Evolutionary conservation across 768 basidiomycete genomes (phyloP), one percentile per base, ranked within the genome.

Genomic region (Cystobasidiopsis lactophilus): DNA sequence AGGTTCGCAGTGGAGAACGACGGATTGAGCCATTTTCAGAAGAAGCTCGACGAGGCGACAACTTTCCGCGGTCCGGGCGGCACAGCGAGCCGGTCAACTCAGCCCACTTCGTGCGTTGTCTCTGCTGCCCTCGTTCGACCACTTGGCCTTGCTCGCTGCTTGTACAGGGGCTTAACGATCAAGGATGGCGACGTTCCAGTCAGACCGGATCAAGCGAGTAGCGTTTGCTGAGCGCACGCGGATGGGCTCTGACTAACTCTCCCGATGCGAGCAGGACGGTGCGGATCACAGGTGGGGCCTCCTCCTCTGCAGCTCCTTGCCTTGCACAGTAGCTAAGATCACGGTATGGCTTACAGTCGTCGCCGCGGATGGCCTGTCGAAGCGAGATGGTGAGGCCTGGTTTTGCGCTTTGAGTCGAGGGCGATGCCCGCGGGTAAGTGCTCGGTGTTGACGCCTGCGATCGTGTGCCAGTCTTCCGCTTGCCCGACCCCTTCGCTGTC

Each of bases 341-440:
- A 43, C 16, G 19, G 7, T 43, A 26, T 23, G 11, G 40, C 30
- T 52, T 23, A 52, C 51, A 19, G 55, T 56, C 21, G 88, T 98
- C 57, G 91, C 93, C 52, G 93, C 86, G 43, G 88, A 93, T 69
- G 82, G 82, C 14, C 70, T 93, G 19, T 81, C 81, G 44, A 93
- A 91, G 71, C 82, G 86, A 53, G 86, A 93, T 71, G 85, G 91
- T 51, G 57, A 35, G 33, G 7, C 16, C 33, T 7, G 33, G 16
- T 16, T 7, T 16, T 35, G 33, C 33, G n/a, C n/a, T n/a, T n/a
- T 58, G 37, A 53, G 54, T 53, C 51, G 16, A 43, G 55, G 39
- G 7, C 10, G 11, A 3, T 3, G 5, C 39, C 27, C 16, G 13
- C 27, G 13, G 7, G 19, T 43, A 7, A 2, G 19, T 19, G 16